These are phyloP conservation scores for Botryotinia calthae DNA, from an alignment of 2,329 filamentous ascomycete species.

Conservation along the genomic window DNA sequence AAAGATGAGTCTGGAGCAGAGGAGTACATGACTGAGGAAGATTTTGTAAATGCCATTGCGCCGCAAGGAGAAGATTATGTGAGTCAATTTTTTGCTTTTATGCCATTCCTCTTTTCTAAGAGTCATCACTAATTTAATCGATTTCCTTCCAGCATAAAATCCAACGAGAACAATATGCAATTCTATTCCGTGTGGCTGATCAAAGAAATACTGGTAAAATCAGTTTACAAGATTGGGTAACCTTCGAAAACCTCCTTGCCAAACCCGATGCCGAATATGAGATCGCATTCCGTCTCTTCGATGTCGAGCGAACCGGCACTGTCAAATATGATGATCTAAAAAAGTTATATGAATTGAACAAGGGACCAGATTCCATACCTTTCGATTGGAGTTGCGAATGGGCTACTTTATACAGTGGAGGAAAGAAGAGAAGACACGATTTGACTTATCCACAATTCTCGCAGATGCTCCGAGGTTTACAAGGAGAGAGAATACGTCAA, in stretches of 20 bases:
- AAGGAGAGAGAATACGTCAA: slow-evolving; percentile 93
- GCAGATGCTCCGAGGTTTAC: slow-evolving; percentile 93
- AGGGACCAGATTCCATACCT: slow-evolving; percentile 77
- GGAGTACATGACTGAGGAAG: slow-evolving; percentile 74
- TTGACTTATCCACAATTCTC: slow-evolving; percentile 97
- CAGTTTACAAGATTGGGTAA: slow-evolving; percentile 80
- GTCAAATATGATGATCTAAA: slow-evolving; percentile 91
- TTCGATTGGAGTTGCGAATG: slow-evolving; percentile 98
- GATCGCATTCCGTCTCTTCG: slow-evolving; percentile 96
- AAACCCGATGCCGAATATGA: slow-evolving; percentile 99
- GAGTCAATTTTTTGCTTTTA: slow-evolving; percentile 44
- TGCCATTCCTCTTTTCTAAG: too few relatives aligned
- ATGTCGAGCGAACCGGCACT: slow-evolving; percentile 75
- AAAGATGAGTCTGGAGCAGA: slow-evolving; percentile 76
- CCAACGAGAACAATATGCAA: slow-evolving; percentile 88
- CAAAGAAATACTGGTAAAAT: slow-evolving; percentile 70
- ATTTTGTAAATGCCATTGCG: slow-evolving; percentile 89
- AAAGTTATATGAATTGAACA: slow-evolving; percentile 81
- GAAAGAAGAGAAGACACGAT: slow-evolving; percentile 80
- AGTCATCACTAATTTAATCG: slow-evolving; percentile 28
- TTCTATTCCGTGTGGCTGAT: slow-evolving; percentile 91
- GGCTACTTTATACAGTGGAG: slow-evolving; percentile 90
- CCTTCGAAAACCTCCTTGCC: slow-evolving; percentile 88
- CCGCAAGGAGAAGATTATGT: slow-evolving; percentile 89
- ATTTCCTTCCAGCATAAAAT: slow-evolving; percentile 78